Base-by-base conservation (phyloP, 495 filamentous ascomycete species). In the Penicillium angulare region DNA sequence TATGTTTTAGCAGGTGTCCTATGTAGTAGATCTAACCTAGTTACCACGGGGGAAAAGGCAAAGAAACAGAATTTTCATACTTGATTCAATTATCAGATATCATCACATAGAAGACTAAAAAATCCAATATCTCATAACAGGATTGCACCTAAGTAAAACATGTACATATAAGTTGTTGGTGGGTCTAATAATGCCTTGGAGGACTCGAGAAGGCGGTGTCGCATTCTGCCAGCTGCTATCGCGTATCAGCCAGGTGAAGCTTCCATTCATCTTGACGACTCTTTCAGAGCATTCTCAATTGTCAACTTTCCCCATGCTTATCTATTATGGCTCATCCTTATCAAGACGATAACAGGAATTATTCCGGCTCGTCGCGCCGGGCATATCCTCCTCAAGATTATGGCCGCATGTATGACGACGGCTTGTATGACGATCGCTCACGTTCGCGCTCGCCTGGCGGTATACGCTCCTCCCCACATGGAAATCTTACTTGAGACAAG, bases 381-480 rank as follows among this genome's bases (percentile, higher is more conserved):
- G 60, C 65, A 0, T 66, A 63, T 22, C 63, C 60, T n/a, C 7
- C 3, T n/a, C 38, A 6, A 3, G 21, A 41, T 23, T 18, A 41
- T 24, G 63, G 63, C 18, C 61, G 68, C 46, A 68, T 76, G 31
- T 63, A 71, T 22, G 70, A 79, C 29, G 73, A 65, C 43, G 64
- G 69, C 36, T 76, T 79, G 70, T 79, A 81, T 53, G 75, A 78
- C 50, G 78, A 80, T 54, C 67, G 56, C 33, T 66, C 71, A 6
- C 68, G 71, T 55, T 75, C 74, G 43, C 67, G 64, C 47, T 76
- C 74, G 54, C 71, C 68, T 70, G 66, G 67, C 57, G 71, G 71
- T 75, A 72, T 60, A 64, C 68, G 50, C 52, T 63, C 65, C 68
- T 71, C 76, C 71, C 73, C 67, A 64, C 73, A 76, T 56, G 63